These are phyloP conservation scores for Escovopsis weberi DNA, from an alignment of 2,329 filamentous ascomycete species.

Conservation along the genomic window DNA sequence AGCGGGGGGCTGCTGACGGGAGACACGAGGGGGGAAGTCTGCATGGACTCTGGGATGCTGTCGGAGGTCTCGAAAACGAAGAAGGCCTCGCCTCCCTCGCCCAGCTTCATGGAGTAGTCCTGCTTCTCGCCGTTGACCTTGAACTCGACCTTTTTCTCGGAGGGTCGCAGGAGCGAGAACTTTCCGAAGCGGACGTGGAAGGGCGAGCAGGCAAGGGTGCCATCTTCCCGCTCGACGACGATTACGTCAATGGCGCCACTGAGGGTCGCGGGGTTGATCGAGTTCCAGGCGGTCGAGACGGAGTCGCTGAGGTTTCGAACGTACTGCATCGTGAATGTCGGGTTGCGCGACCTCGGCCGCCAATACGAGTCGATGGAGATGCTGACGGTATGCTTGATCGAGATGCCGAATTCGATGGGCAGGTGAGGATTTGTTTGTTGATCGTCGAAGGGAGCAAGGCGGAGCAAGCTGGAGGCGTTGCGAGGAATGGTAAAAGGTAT, in stretches of 20 bases:
- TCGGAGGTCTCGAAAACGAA: slow-evolving; percentile 96
- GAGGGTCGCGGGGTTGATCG: slow-evolving; percentile 92
- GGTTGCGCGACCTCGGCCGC: slow-evolving; percentile 3
- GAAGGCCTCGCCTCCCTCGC: slow-evolving; percentile 94
- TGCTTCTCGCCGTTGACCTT: slow-evolving; percentile 84
- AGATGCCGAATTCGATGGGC: background rate
- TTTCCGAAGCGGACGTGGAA: slow-evolving; percentile 99
- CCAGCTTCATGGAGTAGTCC: slow-evolving; percentile 94
- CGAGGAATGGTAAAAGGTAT: background rate
- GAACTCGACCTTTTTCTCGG: slow-evolving; percentile 98
- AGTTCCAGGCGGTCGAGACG: slow-evolving; percentile 98
- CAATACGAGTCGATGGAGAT: background rate
- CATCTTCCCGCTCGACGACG: slow-evolving; percentile 92
- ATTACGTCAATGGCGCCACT: slow-evolving; percentile 98
- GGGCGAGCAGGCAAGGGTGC: slow-evolving; percentile 75
- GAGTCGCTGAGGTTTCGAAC: slow-evolving; percentile 89
- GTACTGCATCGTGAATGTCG: slow-evolving; percentile 67
- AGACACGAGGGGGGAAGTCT: slow-evolving; percentile 87
- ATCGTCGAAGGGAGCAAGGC: too few species aligned
- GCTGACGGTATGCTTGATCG: background rate
- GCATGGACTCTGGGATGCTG: slow-evolving; percentile 79
- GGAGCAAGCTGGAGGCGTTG: background rate
- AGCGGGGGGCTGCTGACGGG: slow-evolving; percentile 75
- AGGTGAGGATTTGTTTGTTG: background rate
- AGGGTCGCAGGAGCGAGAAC: slow-evolving; percentile 87